phyloP scores from a whole-genome alignment of 2,329 filamentous ascomycete species.

The Penicillium sp. region DNA sequence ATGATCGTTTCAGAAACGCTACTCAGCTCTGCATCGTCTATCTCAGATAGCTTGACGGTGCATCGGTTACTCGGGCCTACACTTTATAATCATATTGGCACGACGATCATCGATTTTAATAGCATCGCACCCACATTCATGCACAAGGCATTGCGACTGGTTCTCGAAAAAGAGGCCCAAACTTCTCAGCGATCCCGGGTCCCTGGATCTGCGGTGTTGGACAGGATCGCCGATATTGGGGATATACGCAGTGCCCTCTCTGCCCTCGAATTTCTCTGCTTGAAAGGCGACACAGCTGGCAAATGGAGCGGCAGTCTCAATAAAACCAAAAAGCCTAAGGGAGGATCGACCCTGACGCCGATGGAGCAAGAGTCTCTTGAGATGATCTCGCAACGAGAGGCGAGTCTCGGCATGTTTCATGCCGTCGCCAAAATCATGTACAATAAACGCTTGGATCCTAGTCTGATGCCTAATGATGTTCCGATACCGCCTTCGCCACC shows the following conservation, averaged over 20 bases:
- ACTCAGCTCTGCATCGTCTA: conserved; percentile 78
- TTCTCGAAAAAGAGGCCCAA: conserved; percentile 82
- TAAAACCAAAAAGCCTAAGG: conserved; percentile 64
- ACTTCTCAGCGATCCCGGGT: conserved; percentile 73
- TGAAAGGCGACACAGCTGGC: conserved; percentile 73
- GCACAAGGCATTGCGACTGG: conserved; percentile 76
- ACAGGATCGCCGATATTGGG: conserved; percentile 78
- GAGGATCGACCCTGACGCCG: conserved; percentile 59
- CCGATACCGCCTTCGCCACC: conserved; percentile 59
- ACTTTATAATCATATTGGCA: conserved; percentile 77
- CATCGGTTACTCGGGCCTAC: conserved; percentile 86
- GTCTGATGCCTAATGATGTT: conserved; percentile 38
- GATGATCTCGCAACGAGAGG: conserved; percentile 81
- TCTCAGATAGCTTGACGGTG: conserved; percentile 88
- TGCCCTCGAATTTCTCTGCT: conserved; percentile 86
- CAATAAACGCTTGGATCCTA: conserved; percentile 75
- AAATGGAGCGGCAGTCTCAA: conserved; percentile 75
- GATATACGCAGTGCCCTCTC: conserved; percentile 93
- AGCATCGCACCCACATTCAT: conserved; percentile 84
- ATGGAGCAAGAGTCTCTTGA: conserved; percentile 79
- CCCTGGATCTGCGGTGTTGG: conserved; percentile 76
- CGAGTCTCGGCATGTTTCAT: conserved; percentile 91
- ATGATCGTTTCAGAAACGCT: conserved; percentile 92
- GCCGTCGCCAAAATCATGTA: conserved; percentile 95
- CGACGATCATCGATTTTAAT: conserved; percentile 88